A percentile compares a stretch with the other conserved stretches of the same genome.
Conservation (phyloP, 352 stramenopile species). For the Phytophthora cactorum region DNA sequence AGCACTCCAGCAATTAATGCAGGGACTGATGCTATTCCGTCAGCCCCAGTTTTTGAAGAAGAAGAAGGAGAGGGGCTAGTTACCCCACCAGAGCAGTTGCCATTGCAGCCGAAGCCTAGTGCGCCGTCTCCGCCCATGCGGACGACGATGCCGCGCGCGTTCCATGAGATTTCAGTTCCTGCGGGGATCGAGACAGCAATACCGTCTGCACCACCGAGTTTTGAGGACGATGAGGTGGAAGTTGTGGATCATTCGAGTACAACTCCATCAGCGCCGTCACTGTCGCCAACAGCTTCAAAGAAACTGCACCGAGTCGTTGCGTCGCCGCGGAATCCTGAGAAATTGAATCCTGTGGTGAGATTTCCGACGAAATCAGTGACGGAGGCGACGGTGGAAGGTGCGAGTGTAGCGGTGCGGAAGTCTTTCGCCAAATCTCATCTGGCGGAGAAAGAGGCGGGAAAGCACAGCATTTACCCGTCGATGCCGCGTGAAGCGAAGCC, state of each 20-base stretch:
- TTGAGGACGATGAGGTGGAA: conserved; percentile 27
- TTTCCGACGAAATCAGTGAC: conserved; percentile 7
- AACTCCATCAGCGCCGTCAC: conserved; percentile 44
- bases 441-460: conserved; percentile 37
- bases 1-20: neutral
- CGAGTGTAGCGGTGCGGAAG: conserved; percentile 40
- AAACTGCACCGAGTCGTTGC: conserved; percentile 38
- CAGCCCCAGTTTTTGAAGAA: conserved; percentile 39
- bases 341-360: conserved; percentile 28
- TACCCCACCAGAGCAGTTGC: conserved; percentile 1
- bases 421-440: conserved; percentile 58
- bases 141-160: conserved; percentile 32
- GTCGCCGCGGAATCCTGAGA: conserved; percentile 22
- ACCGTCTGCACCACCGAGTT: conserved; percentile 40
- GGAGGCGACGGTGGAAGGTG: conserved; percentile 31
- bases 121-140: conserved; percentile 18
- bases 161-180: conserved; percentile 34
- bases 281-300: conserved; percentile 55
- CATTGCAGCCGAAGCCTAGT: conserved; percentile 21
- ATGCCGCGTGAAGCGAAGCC: conserved; percentile 30
- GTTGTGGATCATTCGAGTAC: conserved; percentile 12
- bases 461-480: conserved; percentile 46
- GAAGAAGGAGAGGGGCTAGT: conserved; percentile 19
- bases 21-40: conserved; percentile 17
- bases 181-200: neutral